Percentiles rank a stretch among this genome's conserved stretches.
Evolutionary conservation across 805 yeast genomes (phyloP).

Genomic region (Wickerhamiella cacticola): DNA sequence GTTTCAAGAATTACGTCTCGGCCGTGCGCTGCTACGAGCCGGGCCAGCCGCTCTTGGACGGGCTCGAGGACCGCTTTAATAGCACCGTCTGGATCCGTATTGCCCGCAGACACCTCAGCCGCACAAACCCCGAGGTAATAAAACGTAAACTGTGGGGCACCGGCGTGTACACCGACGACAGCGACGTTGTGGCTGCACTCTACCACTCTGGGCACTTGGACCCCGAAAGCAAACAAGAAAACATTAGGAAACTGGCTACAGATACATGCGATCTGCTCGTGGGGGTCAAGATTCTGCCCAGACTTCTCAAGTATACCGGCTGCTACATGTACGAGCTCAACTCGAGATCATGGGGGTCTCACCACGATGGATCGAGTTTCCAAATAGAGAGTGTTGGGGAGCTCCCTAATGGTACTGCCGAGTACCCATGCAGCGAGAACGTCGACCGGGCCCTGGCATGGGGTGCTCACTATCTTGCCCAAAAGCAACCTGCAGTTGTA

Average conservation of each 20-base stretch:
- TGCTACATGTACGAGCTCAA: constrained; percentile 54
- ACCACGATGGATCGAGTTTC: constrained; percentile 71
- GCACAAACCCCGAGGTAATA: constrained; percentile 29
- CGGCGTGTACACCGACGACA: constrained; percentile 87
- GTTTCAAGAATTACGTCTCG: constrained; percentile 37
- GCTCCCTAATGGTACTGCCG: constrained; percentile 27
- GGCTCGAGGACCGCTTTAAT: constrained; percentile 27
- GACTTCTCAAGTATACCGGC: constrained; percentile 52
- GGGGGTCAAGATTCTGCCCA: constrained; percentile 54
- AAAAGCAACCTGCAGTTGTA: too few relatives aligned
- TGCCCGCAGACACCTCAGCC: constrained; percentile 35
- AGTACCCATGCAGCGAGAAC: constrained; percentile 18
- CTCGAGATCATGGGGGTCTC: constrained; percentile 58
- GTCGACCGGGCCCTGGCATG: constrained; percentile 2
- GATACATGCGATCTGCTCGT: constrained; percentile 42
- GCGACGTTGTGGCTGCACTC: constrained; percentile 64
- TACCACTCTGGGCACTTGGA: constrained; percentile 59
- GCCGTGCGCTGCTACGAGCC: constrained; percentile 44
- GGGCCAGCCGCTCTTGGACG: constrained; percentile 20
- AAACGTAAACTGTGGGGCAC: constrained; percentile 74
- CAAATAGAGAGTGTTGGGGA: constrained; percentile 44
- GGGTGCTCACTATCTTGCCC: background rate
- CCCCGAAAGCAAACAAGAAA: constrained; percentile 26
- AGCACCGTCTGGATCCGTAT: constrained; percentile 43
- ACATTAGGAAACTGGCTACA: constrained; percentile 24